phyloP scores from a whole-genome alignment of 2,329 filamentous ascomycete genomes.

The Cladosporium colombiae region DNA sequence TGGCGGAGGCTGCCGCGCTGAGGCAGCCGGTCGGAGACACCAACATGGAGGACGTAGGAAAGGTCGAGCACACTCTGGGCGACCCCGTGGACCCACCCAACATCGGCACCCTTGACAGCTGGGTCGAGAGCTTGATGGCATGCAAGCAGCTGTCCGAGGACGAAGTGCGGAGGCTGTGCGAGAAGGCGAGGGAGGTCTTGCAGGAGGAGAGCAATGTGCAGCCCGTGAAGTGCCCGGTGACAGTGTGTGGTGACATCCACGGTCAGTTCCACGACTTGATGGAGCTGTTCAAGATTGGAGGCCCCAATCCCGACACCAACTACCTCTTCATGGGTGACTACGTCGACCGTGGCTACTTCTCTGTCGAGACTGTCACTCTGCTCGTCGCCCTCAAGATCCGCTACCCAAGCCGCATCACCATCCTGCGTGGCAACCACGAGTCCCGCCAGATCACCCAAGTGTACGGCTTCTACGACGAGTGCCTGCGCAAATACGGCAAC shows the following conservation, averaged over 20 bases:
- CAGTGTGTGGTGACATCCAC: slow-evolving; percentile 98
- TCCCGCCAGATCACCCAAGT: slow-evolving; percentile 98
- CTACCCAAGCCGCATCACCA: slow-evolving; percentile 96
- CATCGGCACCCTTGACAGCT: slow-evolving; percentile 91
- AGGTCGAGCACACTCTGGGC: slow-evolving; percentile 72
- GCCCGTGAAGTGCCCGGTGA: slow-evolving; percentile 98
- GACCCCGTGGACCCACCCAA: slow-evolving; percentile 80
- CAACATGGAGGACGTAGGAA: slow-evolving; percentile 97
- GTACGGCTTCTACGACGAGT: slow-evolving; percentile 99
- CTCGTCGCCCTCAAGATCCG: slow-evolving; percentile 96
- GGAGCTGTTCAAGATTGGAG: slow-evolving; percentile 99
- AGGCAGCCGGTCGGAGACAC: slow-evolving; percentile 60
- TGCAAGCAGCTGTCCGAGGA: slow-evolving; percentile 97
- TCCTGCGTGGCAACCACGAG: slow-evolving; percentile 98
- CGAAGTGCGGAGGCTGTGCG: slow-evolving; percentile 95
- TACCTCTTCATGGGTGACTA: slow-evolving; percentile 99
- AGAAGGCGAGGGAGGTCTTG: slow-evolving; percentile 95
- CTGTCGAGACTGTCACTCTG: slow-evolving; percentile 94
- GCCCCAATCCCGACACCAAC: slow-evolving; percentile 96
- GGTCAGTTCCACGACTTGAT: slow-evolving; percentile 99
- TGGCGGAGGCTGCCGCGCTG: slow-evolving; percentile 37
- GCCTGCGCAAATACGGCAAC: slow-evolving; percentile 97
- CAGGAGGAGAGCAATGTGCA: slow-evolving; percentile 99
- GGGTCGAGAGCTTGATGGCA: slow-evolving; percentile 97
- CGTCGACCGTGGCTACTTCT: slow-evolving; percentile 98